These are phyloP conservation scores for Clonostachys byssicola DNA, from an alignment of 2,329 filamentous ascomycete species.

Conservation along the genomic window DNA sequence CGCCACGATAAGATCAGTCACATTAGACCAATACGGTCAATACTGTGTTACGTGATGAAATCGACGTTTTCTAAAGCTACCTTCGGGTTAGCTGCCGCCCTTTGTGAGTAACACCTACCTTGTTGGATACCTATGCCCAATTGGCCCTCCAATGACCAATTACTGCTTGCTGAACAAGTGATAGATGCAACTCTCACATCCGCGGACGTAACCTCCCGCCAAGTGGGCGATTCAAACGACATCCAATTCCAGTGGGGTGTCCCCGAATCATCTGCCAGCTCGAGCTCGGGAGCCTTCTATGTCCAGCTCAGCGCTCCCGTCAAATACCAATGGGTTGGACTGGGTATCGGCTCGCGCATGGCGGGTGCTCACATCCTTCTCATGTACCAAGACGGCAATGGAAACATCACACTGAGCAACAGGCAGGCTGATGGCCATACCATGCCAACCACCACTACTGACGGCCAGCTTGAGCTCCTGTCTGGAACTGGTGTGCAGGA, in stretches of 20 bases:
- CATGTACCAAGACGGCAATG: conserved; percentile 52
- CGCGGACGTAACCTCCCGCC: conserved; percentile 22
- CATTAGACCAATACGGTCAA: no score
- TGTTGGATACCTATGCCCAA: no score
- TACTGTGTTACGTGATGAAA: no score
- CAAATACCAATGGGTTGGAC: conserved; percentile 49
- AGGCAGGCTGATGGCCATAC: conserved; percentile 42
- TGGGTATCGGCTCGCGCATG: conserved; percentile 55
- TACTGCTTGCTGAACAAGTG: no score
- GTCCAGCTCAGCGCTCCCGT: conserved; percentile 55
- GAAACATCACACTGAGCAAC: conserved; percentile 59
- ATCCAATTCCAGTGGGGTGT: conserved; percentile 55
- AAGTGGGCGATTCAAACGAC: conserved; percentile 27
- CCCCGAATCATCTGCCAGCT: conserved; percentile 40
- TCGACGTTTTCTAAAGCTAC: no score
- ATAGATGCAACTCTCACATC: neutral
- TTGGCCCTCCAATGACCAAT: no score
- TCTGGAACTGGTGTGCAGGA: conserved; percentile 51
- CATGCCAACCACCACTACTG: conserved; percentile 39
- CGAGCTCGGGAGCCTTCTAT: conserved; percentile 51
- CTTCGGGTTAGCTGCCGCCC: no score
- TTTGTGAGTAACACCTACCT: no score
- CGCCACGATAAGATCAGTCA: no score
- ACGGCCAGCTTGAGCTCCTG: conserved; percentile 46
- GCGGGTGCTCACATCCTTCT: conserved; percentile 55